Percentiles rank a stretch among this genome's conserved stretches.
Conservation (phyloP, 306 rosid species). For the Begonia loranthoides region DNA sequence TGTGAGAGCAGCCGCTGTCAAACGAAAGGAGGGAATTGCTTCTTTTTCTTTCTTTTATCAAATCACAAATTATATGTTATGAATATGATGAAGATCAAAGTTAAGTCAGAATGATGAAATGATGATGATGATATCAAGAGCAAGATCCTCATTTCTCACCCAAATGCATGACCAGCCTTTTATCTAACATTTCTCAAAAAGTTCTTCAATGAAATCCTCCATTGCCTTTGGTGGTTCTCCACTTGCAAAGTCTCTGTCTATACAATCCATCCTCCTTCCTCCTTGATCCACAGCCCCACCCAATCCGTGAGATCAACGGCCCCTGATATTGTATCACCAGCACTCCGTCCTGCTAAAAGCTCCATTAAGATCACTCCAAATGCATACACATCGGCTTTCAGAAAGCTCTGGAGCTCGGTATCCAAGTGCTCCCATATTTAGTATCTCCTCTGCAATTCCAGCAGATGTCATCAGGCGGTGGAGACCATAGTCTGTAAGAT, state of each 20-base stretch:
- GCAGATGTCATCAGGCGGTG: constrained; percentile 86
- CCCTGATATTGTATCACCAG: constrained; percentile 93
- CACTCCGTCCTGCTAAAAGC: constrained; percentile 76
- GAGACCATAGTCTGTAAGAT: constrained; percentile 71
- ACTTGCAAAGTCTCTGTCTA: constrained; percentile 82
- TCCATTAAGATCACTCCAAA: constrained; percentile 94
- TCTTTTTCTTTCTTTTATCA: no score
- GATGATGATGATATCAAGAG: no score
- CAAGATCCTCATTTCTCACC: no score
- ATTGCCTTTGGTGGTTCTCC: constrained; percentile 68
- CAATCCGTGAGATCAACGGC: constrained; percentile 98
- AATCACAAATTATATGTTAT: no score
- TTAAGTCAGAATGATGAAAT: no score
- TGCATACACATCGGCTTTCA: constrained; percentile 83
- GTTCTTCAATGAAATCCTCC: no score
- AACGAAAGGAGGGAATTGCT: no score
- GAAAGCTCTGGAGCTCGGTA: constrained; percentile 88
- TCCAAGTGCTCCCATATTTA: constrained; percentile 94
- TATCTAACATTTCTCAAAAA: no score
- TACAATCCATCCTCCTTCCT: constrained; percentile 89
- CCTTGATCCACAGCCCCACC: constrained; percentile 92
- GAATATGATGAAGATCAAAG: no score
- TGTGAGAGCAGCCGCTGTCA: no score
- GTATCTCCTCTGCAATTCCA: constrained; percentile 83
- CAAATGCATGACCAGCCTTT: no score